Evolutionary conservation across 1,139 yeast genomes (phyloP), one percentile per base, ranked within the genome.

Genomic region (Debaryomyces coudertii): DNA sequence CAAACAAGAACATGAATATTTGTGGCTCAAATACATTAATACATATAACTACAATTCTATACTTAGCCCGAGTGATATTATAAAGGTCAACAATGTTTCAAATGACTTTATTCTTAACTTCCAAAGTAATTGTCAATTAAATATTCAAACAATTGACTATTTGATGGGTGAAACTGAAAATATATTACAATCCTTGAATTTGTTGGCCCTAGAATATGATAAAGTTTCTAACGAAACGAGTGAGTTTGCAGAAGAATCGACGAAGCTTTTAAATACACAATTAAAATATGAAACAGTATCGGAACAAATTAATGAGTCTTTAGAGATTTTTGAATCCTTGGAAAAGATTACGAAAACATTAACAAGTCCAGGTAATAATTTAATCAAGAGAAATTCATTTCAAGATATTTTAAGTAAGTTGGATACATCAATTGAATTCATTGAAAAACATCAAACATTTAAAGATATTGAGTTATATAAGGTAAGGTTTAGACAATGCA

Each of bases 401-500:
- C 74, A 70, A 43, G 69, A 71, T 5, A 77, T 88, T 51, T 64
- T 92, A 47, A 53, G 51, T 2, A 80, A 81, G 45, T 69, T 92
- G 43, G 96, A 90, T 58, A 76, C 79, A 53, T 64, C 76, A 5
- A 54, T 75, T 30, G 61, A 54, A 3, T 74, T 75, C 47, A 60
- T 75, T 29, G 58, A 60, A 2, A 20, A 49, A 7, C 75, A 72
- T 51, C 70, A 77, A 1, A 73, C 77, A 33, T 86, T 86, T 57
- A 83, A 79, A 58, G 96, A 90, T 48, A 73, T 83, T 14, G 95
- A 85, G 29, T 60, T 81, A 3, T 90, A 89, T 62, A 78, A 78
- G 38, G 80, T 85, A 53, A 76, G 93, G 49, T 89, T 88, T 65
- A 79, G 90, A 49, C 96, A 89, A 56, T 89, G 97, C 58, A 77